Base-by-base conservation (phyloP, 179 eudicot genomes). In the Beta lomatogona region DNA sequence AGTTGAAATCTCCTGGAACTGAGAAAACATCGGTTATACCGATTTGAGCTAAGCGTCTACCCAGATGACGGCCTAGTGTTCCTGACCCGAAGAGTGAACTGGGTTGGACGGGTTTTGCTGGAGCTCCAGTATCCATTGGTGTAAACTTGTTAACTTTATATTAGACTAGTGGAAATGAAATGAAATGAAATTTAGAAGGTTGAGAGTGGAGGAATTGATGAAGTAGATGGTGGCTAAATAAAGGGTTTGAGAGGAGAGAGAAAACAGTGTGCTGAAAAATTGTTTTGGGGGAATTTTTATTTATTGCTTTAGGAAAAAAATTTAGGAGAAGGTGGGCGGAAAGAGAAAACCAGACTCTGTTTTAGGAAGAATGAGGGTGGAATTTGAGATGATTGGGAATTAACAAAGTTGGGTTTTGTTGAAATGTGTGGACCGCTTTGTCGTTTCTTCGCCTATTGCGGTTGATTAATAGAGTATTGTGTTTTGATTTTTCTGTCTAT, bases 1-100 rank as follows among this genome's bases (percentile, higher is more conserved):
- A 77, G 84, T 92, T 92, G 71, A 92, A 92, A 80, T 92, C 96
- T 3, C 97, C 97, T 0, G 97, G 94, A 21, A 92, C 97, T 0
- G 93, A 90, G 88, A 93, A 93, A 4, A 93, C 93, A 79, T 91
- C 94, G 31, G 50, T 73, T 16, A 84, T 91, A 25, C 97, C 97
- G 41, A 93, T 91, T 83, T 93, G 92, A 57, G 88, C 93, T 4
- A 93, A 82, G n/a, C 97, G 85, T 25, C 90, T 84, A 36, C 90
- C 97, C 70, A 93, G 73, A 81, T 93, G 93, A 12, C 89, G 73
- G 50, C 97, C 97, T 10, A 93, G 83, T 0, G 93, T 85, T 0
- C 93, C 93, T 45, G 80, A 55, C 16, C 81, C 75, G 55, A 44
- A 0, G 78, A 48, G 28, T 73, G 57, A 71, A 46, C 25, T 52